Percentiles rank a stretch among this genome's conserved stretches.
Conservation (phyloP, 2,329 filamentous ascomycete genomes). For the Phaeosphaeriaceae sp. region DNA sequence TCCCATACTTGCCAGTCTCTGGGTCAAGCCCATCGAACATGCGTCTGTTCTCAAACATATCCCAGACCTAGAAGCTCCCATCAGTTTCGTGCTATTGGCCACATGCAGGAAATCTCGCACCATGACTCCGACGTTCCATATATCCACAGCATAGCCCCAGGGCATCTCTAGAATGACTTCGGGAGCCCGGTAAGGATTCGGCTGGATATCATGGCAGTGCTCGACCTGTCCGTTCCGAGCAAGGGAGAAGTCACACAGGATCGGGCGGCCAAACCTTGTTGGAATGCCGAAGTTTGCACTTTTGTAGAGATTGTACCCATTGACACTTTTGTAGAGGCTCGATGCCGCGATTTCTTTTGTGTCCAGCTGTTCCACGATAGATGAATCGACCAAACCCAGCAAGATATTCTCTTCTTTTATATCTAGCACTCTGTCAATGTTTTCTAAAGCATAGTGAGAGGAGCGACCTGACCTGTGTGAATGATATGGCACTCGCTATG, state of each 20-base stretch:
- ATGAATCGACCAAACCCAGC: background rate
- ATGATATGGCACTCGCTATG: constrained; percentile 2
- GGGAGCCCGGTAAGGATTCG: background rate
- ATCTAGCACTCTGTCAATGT: background rate
- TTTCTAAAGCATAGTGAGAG: background rate
- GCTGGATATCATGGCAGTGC: background rate
- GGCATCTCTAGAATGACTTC: constrained; percentile 1
- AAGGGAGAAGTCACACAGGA: constrained; percentile 1
- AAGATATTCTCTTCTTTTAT: constrained; percentile 2
- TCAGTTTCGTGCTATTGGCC: background rate
- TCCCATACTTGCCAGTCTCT: constrained; percentile 19
- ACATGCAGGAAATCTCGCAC: constrained; percentile 1
- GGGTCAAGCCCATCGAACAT: constrained; percentile 1
- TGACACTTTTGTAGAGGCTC: constrained; percentile 1
- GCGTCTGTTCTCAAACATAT: constrained; percentile 1
- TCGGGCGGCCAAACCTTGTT: background rate
- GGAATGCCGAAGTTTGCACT: background rate
- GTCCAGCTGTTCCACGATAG: background rate
- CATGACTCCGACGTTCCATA: constrained; percentile 1
- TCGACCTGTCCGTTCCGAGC: background rate
- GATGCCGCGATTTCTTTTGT: constrained; percentile 1
- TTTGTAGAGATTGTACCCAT: constrained; percentile 1
- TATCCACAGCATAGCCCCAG: background rate
- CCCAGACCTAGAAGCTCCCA: background rate
- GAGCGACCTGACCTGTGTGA: background rate